Percentiles rank a stretch among this genome's conserved stretches.
These are phyloP conservation scores for Globisporangium cylindrosporum DNA, from an alignment of 352 stramenopile species.

Conservation along the genomic window DNA sequence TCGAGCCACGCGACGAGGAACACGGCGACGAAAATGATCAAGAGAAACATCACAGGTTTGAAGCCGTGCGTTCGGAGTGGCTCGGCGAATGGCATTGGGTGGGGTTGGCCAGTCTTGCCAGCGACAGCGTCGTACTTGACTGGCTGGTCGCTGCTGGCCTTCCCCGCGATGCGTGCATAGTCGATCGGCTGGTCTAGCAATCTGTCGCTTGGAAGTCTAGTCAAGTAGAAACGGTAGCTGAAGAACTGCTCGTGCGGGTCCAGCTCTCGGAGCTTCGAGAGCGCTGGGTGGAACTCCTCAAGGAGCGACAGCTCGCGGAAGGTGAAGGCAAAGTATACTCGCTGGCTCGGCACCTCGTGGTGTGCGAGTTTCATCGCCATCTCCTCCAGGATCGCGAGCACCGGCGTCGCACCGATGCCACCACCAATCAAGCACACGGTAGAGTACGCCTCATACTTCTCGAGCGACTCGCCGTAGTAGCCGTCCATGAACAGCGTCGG, in stretches of 20 bases:
- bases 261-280: conserved; percentile 14
- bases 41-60: conserved; percentile 13
- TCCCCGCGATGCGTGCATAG: not conserved
- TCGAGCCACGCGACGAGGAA: conserved; percentile 22
- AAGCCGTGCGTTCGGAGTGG: conserved; percentile 17
- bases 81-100: conserved; percentile 21
- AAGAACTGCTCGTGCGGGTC: conserved; percentile 25
- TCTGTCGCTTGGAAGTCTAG: conserved; percentile 12
- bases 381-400: conserved; percentile 39
- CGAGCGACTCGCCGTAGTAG: conserved; percentile 36
- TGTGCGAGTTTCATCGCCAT: conserved; percentile 4
- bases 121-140: not conserved
- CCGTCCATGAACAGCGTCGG: conserved; percentile 43
- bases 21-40: conserved; percentile 19
- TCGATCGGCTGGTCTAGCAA: conserved; percentile 18
- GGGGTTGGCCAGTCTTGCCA: not conserved
- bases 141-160: not conserved
- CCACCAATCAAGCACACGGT: conserved; percentile 30
- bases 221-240: conserved; percentile 24
- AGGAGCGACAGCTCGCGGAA: conserved; percentile 27
- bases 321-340: conserved; percentile 21
- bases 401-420: conserved; percentile 37
- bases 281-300: conserved; percentile 20
- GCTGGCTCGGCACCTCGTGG: conserved; percentile 9
- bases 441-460: conserved; percentile 32